Evolutionary conservation across 2,329 filamentous ascomycete species (phyloP).

Genomic region (Bretziella fagacearum): DNA sequence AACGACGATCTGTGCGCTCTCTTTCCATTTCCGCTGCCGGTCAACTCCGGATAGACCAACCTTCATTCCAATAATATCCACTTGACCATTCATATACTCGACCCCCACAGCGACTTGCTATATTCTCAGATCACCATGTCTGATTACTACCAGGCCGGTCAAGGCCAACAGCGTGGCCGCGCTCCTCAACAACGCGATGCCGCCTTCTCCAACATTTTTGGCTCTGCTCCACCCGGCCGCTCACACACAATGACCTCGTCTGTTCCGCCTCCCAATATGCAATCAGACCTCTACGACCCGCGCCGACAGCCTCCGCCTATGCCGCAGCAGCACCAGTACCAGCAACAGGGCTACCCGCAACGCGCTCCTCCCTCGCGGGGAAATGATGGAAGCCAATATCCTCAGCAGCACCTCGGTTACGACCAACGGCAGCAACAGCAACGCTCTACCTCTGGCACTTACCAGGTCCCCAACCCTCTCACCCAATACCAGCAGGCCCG

Average conservation of each 20-base stretch:
- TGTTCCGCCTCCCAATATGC: slow-evolving; percentile 36
- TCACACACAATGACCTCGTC: slow-evolving; percentile 92
- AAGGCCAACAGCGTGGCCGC: slow-evolving; percentile 30
- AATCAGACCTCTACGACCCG: slow-evolving; percentile 29
- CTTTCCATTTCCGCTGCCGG: too few relatives aligned
- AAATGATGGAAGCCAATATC: slow-evolving; percentile 1
- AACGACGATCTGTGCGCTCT: too few relatives aligned
- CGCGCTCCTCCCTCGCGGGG: slow-evolving; percentile 13
- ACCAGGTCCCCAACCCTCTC: slow-evolving; percentile 28
- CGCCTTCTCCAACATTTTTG: slow-evolving; percentile 93
- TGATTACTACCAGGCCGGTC: slow-evolving; percentile 39
- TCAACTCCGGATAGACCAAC: too few relatives aligned
- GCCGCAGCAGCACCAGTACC: slow-evolving; percentile 22
- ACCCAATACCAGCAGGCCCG: slow-evolving; percentile 29
- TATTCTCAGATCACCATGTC: slow-evolving; percentile 28
- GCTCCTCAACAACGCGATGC: slow-evolving; percentile 61
- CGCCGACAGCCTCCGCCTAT: slow-evolving; percentile 22
- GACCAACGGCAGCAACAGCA: slow-evolving; percentile 19
- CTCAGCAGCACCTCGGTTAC: neutral
- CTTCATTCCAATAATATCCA: too few relatives aligned
- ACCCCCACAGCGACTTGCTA: too few relatives aligned
- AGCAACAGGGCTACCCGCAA: slow-evolving; percentile 24
- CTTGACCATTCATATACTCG: too few relatives aligned
- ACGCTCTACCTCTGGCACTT: slow-evolving; percentile 34
- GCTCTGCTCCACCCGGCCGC: slow-evolving; percentile 66